Conservation (phyloP, 1,139 yeast genomes). For the Taphrina sp. region DNA sequence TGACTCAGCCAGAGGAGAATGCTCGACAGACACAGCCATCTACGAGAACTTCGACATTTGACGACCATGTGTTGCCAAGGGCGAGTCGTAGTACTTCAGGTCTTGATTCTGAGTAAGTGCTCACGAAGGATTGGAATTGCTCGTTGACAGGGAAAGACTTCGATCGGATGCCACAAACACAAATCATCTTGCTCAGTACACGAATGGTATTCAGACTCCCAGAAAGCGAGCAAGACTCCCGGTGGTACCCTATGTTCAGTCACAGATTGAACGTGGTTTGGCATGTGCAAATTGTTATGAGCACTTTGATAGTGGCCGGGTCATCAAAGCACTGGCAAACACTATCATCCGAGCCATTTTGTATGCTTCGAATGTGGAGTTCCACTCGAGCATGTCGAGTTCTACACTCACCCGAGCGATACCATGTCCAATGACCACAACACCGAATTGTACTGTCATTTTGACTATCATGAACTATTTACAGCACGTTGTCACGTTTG, state of each 20-base stretch:
- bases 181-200: too few species aligned
- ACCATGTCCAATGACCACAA: neutral
- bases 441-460: slow-evolving; percentile 42
- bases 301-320: slow-evolving; percentile 13
- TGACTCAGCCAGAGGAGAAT: too few species aligned
- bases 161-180: too few species aligned
- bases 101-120: too few species aligned
- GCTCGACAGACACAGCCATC: too few species aligned
- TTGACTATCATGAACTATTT: slow-evolving; percentile 44
- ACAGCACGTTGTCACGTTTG: slow-evolving; percentile 44
- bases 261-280: slow-evolving; percentile 7
- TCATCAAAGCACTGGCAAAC: slow-evolving; percentile 5
- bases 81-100: too few species aligned
- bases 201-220: too few species aligned
- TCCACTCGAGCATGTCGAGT: slow-evolving; percentile 29
- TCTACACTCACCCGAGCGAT: neutral
- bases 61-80: too few species aligned
- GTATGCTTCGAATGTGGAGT: slow-evolving; percentile 13
- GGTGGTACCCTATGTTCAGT: too few species aligned
- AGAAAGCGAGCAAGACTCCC: neutral
- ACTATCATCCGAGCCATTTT: slow-evolving; percentile 16
- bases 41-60: too few species aligned
- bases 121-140: too few species aligned
- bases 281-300: slow-evolving; percentile 24
- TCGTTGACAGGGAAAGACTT: too few species aligned